Evolutionary conservation across 73 alveolate species (phyloP).

Genomic region (Halteria grandinella): DNA sequence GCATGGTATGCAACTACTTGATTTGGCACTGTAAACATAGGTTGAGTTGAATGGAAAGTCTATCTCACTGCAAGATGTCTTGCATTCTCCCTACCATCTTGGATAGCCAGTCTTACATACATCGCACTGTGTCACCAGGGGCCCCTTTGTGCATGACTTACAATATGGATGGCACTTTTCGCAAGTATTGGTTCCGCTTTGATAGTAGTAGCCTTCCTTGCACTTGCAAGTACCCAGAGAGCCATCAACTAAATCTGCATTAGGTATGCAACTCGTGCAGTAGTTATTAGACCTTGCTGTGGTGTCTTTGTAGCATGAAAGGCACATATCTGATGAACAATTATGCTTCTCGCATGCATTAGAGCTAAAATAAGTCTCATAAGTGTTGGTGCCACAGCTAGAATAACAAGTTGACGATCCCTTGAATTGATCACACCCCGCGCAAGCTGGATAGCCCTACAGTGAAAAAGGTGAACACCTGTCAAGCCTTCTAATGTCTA

Average conservation of each 20-base stretch:
- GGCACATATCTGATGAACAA: constrained; percentile 8
- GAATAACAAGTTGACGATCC: constrained; percentile 21
- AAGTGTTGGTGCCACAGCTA: constrained; percentile 25
- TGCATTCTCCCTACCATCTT: constrained; percentile 26
- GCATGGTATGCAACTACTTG: constrained; percentile 21
- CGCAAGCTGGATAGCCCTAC: constrained; percentile 18
- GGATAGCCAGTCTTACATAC: constrained; percentile 12
- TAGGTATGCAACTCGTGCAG: constrained; percentile 34
- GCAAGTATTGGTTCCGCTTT: background rate
- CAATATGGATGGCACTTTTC: constrained; percentile 13
- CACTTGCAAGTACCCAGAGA: constrained; percentile 17
- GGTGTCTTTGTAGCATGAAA: constrained; percentile 18
- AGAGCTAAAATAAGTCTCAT: background rate
- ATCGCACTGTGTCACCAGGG: background rate
- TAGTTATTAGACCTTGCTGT: constrained; percentile 3
- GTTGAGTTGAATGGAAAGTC: constrained; percentile 16
- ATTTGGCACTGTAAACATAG: background rate
- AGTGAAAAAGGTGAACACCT: constrained; percentile 17
- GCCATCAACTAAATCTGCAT: constrained; percentile 9
- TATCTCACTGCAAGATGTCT: background rate
- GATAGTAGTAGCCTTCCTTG: constrained; percentile 17
- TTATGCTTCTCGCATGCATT: constrained; percentile 4
- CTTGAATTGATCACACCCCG: constrained; percentile 13
- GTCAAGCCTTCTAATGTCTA: constrained; percentile 2
- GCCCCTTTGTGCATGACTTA: constrained; percentile 28